Conservation (phyloP, 2,329 filamentous ascomycete species). For the Eutypella sp. region DNA sequence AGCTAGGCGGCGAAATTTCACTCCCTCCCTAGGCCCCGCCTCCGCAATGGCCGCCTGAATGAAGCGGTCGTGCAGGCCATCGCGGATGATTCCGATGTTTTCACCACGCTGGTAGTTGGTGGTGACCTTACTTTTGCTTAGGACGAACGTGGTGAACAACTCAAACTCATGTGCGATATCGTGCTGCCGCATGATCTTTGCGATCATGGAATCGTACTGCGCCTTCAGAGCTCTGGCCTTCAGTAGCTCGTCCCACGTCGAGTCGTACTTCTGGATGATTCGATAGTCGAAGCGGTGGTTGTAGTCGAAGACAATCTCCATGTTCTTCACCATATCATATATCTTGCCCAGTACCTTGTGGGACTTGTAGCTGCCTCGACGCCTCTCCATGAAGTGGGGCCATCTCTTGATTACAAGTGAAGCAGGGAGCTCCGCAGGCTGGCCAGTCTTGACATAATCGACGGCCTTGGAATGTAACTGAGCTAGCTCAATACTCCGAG, state of each 20-base stretch:
- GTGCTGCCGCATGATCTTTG: constrained; percentile 78
- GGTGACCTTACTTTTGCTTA: constrained; percentile 66
- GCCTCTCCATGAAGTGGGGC: constrained; percentile 86
- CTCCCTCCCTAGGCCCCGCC: constrained; percentile 54
- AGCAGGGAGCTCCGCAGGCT: constrained; percentile 62
- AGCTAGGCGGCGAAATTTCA: constrained; percentile 64
- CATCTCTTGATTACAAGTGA: constrained; percentile 57
- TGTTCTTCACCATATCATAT: constrained; percentile 66
- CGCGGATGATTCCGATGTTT: constrained; percentile 66
- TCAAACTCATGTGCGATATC: constrained; percentile 87
- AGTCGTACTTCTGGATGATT: constrained; percentile 59
- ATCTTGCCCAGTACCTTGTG: constrained; percentile 70
- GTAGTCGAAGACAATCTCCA: constrained; percentile 70
- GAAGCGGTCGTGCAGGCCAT: constrained; percentile 63
- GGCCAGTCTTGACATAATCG: constrained; percentile 88
- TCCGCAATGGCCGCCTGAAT: constrained; percentile 59
- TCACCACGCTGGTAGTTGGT: constrained; percentile 85
- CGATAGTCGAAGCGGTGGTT: constrained; percentile 69
- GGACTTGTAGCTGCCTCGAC: constrained; percentile 59
- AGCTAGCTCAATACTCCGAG: constrained; percentile 70
- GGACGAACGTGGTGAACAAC: constrained; percentile 79
- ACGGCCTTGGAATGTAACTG: constrained; percentile 84
- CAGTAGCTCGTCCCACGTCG: constrained; percentile 50
- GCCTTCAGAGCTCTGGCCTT: constrained; percentile 63
- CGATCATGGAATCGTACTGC: constrained; percentile 72